Evolutionary conservation across 192 early-diverging fungal species (phyloP).

Genomic region (Mycoemilia scoparia): DNA sequence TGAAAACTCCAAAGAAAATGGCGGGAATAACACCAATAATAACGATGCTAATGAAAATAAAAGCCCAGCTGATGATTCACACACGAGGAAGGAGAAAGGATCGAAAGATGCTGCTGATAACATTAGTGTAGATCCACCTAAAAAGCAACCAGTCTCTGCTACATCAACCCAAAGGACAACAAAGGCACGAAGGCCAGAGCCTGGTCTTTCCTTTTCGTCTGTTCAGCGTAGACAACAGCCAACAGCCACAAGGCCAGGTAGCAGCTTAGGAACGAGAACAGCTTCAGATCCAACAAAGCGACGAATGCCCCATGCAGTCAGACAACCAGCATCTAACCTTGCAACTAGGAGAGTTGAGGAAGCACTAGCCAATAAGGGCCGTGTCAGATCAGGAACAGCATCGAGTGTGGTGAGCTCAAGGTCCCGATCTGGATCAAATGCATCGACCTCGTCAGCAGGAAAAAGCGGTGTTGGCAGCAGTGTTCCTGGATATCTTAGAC

Average conservation of each 20-base stretch:
- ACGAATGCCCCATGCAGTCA: constrained; percentile 8
- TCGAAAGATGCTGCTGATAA: background rate
- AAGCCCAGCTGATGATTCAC: background rate
- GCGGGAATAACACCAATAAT: no score
- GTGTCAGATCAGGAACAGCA: background rate
- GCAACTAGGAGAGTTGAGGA: constrained; percentile 23
- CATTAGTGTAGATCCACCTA: background rate
- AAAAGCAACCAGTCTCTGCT: background rate
- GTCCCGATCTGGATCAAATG: constrained; percentile 4
- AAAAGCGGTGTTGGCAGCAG: background rate
- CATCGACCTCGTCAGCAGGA: background rate
- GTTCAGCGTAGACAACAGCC: no score
- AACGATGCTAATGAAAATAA: background rate
- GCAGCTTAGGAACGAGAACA: constrained; percentile 1
- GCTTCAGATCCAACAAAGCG: background rate
- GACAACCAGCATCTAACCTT: constrained; percentile 13
- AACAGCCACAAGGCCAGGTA: no score
- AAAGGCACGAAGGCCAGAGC: background rate
- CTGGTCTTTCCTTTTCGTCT: constrained; percentile 21
- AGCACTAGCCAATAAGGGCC: constrained; percentile 10
- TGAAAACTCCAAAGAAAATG: no score
- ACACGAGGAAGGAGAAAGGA: no score
- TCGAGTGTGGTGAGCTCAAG: constrained; percentile 3
- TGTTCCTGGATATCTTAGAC: constrained; percentile 18
- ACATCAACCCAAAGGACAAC: background rate